Evolutionary conservation across 106 monocot genomes (phyloP).

Genomic region (Narthecium ossifragum): DNA sequence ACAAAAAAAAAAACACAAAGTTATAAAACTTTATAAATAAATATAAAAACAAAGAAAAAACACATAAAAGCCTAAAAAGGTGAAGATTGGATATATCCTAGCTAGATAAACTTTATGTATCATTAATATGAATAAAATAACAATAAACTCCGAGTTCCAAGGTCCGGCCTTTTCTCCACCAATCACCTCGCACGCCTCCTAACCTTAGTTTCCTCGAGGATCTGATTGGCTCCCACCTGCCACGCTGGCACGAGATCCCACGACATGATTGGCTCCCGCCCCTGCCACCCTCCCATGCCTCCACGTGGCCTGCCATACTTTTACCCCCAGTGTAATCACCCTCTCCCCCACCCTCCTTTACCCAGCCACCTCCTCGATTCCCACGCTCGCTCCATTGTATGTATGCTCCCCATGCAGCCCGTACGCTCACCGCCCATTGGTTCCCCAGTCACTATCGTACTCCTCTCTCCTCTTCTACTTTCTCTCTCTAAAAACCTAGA

Average conservation of each 20-base stretch:
- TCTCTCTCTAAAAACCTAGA: slow-evolving; percentile 11
- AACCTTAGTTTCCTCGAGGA: slow-evolving; percentile 62
- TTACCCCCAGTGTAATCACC: slow-evolving; percentile 16
- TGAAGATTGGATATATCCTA: no score
- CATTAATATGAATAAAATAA: no score
- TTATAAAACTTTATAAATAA: no score
- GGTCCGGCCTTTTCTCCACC: not conserved
- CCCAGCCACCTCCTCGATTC: slow-evolving; percentile 4
- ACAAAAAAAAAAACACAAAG: no score
- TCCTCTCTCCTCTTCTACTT: not conserved
- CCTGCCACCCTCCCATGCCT: not conserved
- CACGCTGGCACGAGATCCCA: slow-evolving; percentile 72
- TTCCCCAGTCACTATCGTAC: slow-evolving; percentile 17
- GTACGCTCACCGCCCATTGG: slow-evolving; percentile 47
- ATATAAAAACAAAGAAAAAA: no score
- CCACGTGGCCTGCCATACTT: not conserved
- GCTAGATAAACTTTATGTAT: no score
- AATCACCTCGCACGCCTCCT: not conserved
- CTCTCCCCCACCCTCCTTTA: slow-evolving; percentile 3
- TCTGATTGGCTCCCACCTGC: slow-evolving; percentile 48
- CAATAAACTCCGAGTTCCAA: not conserved
- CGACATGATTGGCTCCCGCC: slow-evolving; percentile 44
- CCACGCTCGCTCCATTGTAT: slow-evolving; percentile 13
- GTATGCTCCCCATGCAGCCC: slow-evolving; percentile 5
- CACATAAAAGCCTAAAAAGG: no score